phyloP scores from a whole-genome alignment of 345 rosid genomes.

The Acer negundo region DNA sequence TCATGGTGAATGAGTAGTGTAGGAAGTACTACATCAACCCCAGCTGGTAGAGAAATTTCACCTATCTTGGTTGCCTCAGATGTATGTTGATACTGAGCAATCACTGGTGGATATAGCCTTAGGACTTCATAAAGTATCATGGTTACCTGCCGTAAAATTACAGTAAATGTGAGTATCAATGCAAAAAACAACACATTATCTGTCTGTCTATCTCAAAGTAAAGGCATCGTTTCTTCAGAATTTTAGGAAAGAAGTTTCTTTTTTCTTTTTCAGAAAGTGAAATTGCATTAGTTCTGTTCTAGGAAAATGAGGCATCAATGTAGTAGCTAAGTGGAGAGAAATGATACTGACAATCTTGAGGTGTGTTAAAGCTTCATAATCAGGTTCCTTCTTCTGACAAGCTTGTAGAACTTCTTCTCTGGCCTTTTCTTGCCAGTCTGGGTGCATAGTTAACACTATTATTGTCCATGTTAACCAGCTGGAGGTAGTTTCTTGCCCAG shows the following conservation, averaged over 20 bases:
- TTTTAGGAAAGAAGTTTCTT: not conserved
- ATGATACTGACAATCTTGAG: slow-evolving; percentile 38
- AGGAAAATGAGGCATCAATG: not conserved
- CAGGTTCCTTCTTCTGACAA: slow-evolving; percentile 32
- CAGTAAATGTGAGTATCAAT: not conserved
- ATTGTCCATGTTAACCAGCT: slow-evolving; percentile 52
- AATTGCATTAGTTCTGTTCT: not conserved
- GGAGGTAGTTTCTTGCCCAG: slow-evolving; percentile 66
- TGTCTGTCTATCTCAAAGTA: not conserved
- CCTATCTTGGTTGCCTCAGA: slow-evolving; percentile 33
- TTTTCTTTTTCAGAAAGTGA: not conserved
- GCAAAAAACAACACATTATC: not conserved
- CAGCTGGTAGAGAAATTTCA: slow-evolving; percentile 37
- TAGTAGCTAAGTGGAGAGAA: not conserved
- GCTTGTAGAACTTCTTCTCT: slow-evolving; percentile 47
- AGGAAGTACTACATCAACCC: slow-evolving; percentile 38
- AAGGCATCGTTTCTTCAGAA: not conserved
- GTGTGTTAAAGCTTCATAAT: slow-evolving; percentile 31
- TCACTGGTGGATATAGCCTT: slow-evolving; percentile 52
- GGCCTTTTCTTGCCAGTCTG: slow-evolving; percentile 57
- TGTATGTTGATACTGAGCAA: slow-evolving; percentile 32
- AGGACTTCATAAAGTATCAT: slow-evolving; percentile 45
- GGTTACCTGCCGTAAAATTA: slow-evolving; percentile 33
- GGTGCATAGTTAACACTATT: slow-evolving; percentile 51
- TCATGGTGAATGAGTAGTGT: slow-evolving; percentile 43